A percentile compares a stretch with the other conserved stretches of the same genome.
phyloP scores from a whole-genome alignment of 2,329 filamentous ascomycete genomes.

The Pseudophaeomoniella oleicola region DNA sequence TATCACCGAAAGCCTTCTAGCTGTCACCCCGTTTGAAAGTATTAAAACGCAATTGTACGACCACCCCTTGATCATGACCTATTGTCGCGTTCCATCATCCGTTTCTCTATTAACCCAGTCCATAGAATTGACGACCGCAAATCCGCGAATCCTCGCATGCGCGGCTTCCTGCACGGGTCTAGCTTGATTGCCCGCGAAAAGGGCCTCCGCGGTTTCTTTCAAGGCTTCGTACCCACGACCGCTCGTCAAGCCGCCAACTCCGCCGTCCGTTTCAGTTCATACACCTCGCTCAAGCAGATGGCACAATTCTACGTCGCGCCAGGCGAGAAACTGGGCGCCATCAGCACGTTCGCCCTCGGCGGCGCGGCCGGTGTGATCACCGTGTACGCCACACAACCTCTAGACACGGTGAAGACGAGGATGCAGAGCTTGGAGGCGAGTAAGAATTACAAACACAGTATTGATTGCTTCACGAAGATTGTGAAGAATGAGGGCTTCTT shows the following conservation, averaged over 20 bases:
- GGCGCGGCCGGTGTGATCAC: conserved; percentile 82
- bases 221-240: conserved; percentile 90
- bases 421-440: conserved; percentile 94
- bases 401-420: conserved; percentile 92
- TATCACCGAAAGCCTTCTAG: conserved; percentile 81
- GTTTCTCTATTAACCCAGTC: not conserved
- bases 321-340: conserved; percentile 79
- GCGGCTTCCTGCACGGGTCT: conserved; percentile 82
- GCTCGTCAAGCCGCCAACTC: conserved; percentile 90
- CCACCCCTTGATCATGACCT: conserved; percentile 1
- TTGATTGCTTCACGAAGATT: conserved; percentile 69
- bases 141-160: conserved; percentile 66
- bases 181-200: conserved; percentile 77
- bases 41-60: conserved; percentile 85
- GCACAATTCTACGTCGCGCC: conserved; percentile 86
- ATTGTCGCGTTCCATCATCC: not conserved
- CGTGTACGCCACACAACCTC: conserved; percentile 52
- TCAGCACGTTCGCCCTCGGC: conserved; percentile 83
- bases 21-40: conserved; percentile 92
- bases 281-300: conserved; percentile 79
- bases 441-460: conserved; percentile 69
- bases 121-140: conserved; percentile 86
- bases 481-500: conserved; percentile 77
- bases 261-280: conserved; percentile 78
- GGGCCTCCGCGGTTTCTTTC: conserved; percentile 84